These are phyloP conservation scores for Cicer pinnatifidum DNA, from an alignment of 306 rosid species.

Conservation along the genomic window DNA sequence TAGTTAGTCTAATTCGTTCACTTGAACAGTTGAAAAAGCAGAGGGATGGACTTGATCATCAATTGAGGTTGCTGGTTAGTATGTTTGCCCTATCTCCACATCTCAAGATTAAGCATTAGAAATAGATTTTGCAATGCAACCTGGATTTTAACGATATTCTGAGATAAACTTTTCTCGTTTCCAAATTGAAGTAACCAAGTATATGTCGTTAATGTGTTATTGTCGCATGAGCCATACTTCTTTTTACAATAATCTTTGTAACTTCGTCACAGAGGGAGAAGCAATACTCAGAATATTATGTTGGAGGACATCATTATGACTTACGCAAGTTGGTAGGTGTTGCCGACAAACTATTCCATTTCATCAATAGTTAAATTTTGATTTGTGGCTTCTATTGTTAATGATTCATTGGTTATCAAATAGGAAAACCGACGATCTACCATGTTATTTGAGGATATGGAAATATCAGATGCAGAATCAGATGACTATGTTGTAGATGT, in stretches of 20 bases:
- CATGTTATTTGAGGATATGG: slow-evolving; percentile 79
- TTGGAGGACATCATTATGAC: slow-evolving; percentile 75
- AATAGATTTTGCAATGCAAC: background rate
- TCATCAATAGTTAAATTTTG: background rate
- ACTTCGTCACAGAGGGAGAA: slow-evolving; percentile 60
- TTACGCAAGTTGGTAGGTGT: slow-evolving; percentile 74
- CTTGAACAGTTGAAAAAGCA: slow-evolving; percentile 73
- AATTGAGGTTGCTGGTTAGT: slow-evolving; percentile 63
- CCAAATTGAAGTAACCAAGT: slow-evolving; percentile 17
- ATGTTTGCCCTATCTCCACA: background rate
- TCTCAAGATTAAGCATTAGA: slow-evolving; percentile 5
- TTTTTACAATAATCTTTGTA: slow-evolving; percentile 8
- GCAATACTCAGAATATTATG: slow-evolving; percentile 42
- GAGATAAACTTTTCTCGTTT: slow-evolving; percentile 13
- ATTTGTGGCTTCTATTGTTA: slow-evolving; percentile 2
- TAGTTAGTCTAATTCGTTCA: slow-evolving; percentile 64
- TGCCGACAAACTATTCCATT: slow-evolving; percentile 1
- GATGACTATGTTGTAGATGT: slow-evolving; percentile 55
- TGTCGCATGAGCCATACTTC: background rate
- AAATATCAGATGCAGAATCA: slow-evolving; percentile 61
- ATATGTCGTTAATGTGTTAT: background rate
- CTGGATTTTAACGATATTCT: background rate
- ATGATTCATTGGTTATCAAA: slow-evolving; percentile 28
- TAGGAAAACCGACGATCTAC: slow-evolving; percentile 79
- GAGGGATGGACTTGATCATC: slow-evolving; percentile 73